These are phyloP conservation scores for Endocladia muricata DNA, from an alignment of 31 red algal genomes.

Conservation along the genomic window DNA sequence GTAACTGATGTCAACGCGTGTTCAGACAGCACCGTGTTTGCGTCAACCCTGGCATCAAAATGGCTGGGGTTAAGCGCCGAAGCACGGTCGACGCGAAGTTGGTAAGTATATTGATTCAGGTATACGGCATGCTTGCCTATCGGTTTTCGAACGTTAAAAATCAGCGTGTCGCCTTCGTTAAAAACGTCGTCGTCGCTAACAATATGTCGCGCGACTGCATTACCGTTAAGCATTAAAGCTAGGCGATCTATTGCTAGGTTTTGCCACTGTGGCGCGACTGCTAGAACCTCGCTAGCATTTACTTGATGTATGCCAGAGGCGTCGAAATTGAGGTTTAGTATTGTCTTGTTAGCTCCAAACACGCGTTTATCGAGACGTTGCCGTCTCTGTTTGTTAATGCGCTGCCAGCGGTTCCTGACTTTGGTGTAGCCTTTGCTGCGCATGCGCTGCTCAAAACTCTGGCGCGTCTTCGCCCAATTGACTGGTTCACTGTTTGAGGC, in stretches of 20 bases:
- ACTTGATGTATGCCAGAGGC: neutral
- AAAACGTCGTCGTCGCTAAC: neutral
- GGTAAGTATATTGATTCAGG: neutral
- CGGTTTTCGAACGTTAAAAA: neutral
- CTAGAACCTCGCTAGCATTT: neutral
- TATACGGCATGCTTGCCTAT: neutral
- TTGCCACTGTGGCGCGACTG: neutral
- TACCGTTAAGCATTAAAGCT: neutral
- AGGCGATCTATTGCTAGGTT: neutral
- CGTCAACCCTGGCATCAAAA: too few species aligned
- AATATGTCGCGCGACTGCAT: neutral
- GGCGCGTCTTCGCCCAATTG: neutral
- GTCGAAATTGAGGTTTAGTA: neutral
- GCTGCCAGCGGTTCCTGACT: neutral
- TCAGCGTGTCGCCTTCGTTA: neutral
- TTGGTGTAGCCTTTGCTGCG: neutral
- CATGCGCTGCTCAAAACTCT: neutral
- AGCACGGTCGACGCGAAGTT: too few species aligned
- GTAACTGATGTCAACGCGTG: too few species aligned
- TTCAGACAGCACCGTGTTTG: too few species aligned
- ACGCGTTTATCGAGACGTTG: neutral
- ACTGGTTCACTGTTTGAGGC: neutral
- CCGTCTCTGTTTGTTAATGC: neutral
- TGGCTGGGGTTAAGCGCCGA: too few species aligned
- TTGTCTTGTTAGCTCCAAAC: neutral